These are phyloP conservation scores for Penicillium oxalicum DNA, from an alignment of 2,329 filamentous ascomycete species.

Conservation along the genomic window DNA sequence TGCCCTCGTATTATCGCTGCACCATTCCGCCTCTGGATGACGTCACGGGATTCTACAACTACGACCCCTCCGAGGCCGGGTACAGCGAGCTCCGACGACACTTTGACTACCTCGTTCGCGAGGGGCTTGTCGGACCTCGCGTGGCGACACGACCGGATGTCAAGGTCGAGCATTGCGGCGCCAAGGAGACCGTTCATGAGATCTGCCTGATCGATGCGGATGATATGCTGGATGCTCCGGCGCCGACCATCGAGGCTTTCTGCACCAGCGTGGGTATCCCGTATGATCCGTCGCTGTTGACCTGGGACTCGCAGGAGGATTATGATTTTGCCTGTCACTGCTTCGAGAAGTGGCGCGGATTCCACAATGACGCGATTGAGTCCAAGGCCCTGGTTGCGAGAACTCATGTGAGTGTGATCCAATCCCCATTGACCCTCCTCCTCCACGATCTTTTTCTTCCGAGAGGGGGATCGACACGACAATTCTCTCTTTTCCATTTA, in stretches of 20 bases:
- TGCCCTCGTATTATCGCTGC: slow-evolving; percentile 92
- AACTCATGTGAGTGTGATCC: slow-evolving; percentile 34
- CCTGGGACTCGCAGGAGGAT: slow-evolving; percentile 72
- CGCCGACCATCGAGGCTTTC: slow-evolving; percentile 67
- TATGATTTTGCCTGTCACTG: slow-evolving; percentile 62
- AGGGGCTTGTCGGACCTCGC: slow-evolving; percentile 64
- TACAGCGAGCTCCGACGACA: slow-evolving; percentile 81
- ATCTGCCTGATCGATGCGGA: slow-evolving; percentile 91
- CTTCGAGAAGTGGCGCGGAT: slow-evolving; percentile 96
- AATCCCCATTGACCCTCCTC: too few relatives aligned
- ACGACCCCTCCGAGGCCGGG: slow-evolving; percentile 81
- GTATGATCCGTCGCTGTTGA: slow-evolving; percentile 71
- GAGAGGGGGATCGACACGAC: too few relatives aligned
- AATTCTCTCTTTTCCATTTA: too few relatives aligned
- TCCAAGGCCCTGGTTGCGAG: slow-evolving; percentile 67
- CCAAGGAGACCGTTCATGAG: slow-evolving; percentile 41
- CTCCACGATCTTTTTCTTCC: too few relatives aligned
- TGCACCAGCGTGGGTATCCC: slow-evolving; percentile 75
- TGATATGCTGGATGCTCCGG: slow-evolving; percentile 81
- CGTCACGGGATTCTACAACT: slow-evolving; percentile 77
- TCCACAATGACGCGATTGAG: slow-evolving; percentile 89
- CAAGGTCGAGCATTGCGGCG: slow-evolving; percentile 24
- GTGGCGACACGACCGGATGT: slow-evolving; percentile 43
- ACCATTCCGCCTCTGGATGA: slow-evolving; percentile 79
- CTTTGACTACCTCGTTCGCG: slow-evolving; percentile 73